These are phyloP conservation scores for Yamadazyma epiphylla DNA, from an alignment of 1,139 yeast genomes.

Conservation along the genomic window DNA sequence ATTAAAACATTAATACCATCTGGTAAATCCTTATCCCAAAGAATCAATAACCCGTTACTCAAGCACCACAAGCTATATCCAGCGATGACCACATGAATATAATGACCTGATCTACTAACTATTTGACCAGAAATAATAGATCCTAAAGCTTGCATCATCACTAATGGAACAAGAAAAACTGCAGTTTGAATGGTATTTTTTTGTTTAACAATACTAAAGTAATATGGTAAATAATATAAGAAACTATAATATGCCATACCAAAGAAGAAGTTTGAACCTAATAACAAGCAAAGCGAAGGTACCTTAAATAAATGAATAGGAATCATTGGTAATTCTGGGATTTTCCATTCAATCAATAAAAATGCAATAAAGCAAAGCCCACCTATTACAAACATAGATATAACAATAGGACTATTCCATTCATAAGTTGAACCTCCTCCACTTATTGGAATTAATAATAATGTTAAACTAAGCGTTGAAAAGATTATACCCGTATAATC, in stretches of 20 bases:
- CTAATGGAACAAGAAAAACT: slow-evolving; percentile 40
- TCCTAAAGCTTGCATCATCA: slow-evolving; percentile 35
- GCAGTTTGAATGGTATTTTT: slow-evolving; percentile 37
- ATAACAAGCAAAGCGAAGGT: slow-evolving; percentile 37
- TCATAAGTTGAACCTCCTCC: slow-evolving; percentile 54
- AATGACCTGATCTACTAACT: slow-evolving; percentile 42
- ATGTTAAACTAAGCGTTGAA: slow-evolving; percentile 39
- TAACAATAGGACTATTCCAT: slow-evolving; percentile 49
- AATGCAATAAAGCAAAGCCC: slow-evolving; percentile 37
- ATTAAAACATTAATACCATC: slow-evolving; percentile 32
- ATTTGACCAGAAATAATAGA: slow-evolving; percentile 44
- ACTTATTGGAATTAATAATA: slow-evolving; percentile 46
- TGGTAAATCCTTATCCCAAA: slow-evolving; percentile 27
- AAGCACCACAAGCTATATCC: slow-evolving; percentile 46
- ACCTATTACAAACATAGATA: slow-evolving; percentile 46
- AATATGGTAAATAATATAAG: slow-evolving; percentile 47
- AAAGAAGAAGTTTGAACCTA: slow-evolving; percentile 44
- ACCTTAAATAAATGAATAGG: slow-evolving; percentile 40
- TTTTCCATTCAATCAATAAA: slow-evolving; percentile 44
- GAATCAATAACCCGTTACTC: slow-evolving; percentile 35
- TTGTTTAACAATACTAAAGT: slow-evolving; percentile 46
- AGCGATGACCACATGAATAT: slow-evolving; percentile 34
- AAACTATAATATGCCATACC: slow-evolving; percentile 49
- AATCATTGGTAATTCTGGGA: slow-evolving; percentile 52
- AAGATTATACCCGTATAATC: slow-evolving; percentile 50